Evolutionary conservation across 1,284 basidiomycete species (phyloP).

Genomic region (Rhizoctonia solani): DNA sequence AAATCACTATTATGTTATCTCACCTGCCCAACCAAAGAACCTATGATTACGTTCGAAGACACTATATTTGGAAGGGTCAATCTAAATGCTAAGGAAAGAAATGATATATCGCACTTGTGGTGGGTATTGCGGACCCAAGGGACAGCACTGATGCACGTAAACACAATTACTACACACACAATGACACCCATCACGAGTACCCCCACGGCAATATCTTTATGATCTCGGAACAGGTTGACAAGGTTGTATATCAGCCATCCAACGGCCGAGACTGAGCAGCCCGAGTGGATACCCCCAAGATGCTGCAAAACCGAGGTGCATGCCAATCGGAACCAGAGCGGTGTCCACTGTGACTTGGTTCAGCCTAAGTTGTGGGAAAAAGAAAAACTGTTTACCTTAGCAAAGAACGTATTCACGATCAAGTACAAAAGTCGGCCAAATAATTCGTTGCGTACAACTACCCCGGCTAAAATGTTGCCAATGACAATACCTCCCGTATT

Average conservation of each 20-base stretch:
- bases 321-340: constrained; percentile 62
- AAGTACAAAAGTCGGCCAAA: constrained; percentile 65
- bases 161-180: constrained; percentile 54
- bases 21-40: constrained; percentile 62
- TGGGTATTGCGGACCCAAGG: constrained; percentile 75
- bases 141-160: constrained; percentile 59
- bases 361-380: not conserved
- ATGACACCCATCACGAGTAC: constrained; percentile 62
- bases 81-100: not conserved
- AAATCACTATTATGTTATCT: not conserved
- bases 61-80: constrained; percentile 46
- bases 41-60: constrained; percentile 76
- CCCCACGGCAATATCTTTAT: constrained; percentile 56
- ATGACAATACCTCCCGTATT: constrained; percentile 67
- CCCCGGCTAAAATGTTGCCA: constrained; percentile 59
- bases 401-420: constrained; percentile 61
- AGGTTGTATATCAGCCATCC: constrained; percentile 60
- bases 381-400: constrained; percentile 54
- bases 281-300: constrained; percentile 75
- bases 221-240: constrained; percentile 57
- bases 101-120: constrained; percentile 62
- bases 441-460: constrained; percentile 62
- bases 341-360: constrained; percentile 58
- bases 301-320: constrained; percentile 70
- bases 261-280: constrained; percentile 67